phyloP scores from a whole-genome alignment of 495 filamentous ascomycete species.

The Aspergillus panamensis region DNA sequence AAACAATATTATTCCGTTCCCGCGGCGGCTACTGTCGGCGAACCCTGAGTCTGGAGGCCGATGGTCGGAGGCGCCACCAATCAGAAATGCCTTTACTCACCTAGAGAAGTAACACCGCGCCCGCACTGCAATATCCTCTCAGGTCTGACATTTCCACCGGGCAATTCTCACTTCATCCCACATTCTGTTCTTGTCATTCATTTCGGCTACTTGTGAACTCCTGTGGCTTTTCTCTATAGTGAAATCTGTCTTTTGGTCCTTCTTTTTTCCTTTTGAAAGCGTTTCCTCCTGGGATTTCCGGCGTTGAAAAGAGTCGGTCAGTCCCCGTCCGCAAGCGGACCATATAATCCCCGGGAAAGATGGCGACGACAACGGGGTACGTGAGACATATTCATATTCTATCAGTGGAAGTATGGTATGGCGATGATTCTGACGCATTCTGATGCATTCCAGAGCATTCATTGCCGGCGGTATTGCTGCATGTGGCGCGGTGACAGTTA shows the following conservation, averaged over 20 bases:
- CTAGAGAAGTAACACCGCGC: too few relatives aligned
- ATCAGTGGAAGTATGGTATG: background rate
- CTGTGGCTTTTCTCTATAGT: background rate
- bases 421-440: constrained; percentile 1
- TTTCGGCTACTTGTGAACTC: background rate
- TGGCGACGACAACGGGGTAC: constrained; percentile 55
- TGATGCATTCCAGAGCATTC: constrained; percentile 56
- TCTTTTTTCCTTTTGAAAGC: background rate
- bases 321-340: constrained; percentile 21
- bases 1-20: constrained; percentile 19
- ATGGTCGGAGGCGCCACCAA: constrained; percentile 11
- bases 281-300: background rate
- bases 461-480: constrained; percentile 94
- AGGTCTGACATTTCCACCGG: constrained; percentile 4
- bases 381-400: constrained; percentile 4
- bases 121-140: background rate
- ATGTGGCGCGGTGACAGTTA: constrained; percentile 95
- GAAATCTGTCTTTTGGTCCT: background rate
- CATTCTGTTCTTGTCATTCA: background rate
- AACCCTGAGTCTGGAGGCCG: constrained; percentile 4
- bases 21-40: constrained; percentile 23
- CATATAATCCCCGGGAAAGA: constrained; percentile 19
- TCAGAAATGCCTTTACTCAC: background rate
- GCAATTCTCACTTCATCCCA: background rate
- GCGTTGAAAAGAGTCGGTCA: constrained; percentile 2